Evolutionary conservation across 345 rosid genomes (phyloP).

Genomic region (Erodium maritimum): DNA sequence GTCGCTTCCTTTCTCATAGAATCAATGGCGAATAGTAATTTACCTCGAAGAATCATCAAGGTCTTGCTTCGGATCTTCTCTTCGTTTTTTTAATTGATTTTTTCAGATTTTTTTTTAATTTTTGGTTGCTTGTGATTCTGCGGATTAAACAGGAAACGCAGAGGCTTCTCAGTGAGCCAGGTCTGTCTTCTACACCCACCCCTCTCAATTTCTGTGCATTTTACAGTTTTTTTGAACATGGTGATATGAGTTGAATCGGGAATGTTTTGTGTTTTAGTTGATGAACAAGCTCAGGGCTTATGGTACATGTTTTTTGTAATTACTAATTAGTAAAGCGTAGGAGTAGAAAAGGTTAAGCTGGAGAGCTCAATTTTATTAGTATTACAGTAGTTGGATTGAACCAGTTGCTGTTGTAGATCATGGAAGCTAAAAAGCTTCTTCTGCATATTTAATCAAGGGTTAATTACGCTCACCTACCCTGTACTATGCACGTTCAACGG

Average conservation of each 20-base stretch:
- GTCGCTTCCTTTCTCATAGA: neutral
- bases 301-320: no score
- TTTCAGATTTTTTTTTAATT: no score
- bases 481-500: no score
- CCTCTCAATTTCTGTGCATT: neutral
- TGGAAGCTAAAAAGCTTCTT: no score
- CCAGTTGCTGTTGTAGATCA: no score
- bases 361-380: neutral
- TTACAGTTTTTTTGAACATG: neutral
- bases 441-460: neutral
- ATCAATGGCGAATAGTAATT: neutral
- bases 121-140: neutral
- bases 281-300: neutral
- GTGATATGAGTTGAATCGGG: neutral
- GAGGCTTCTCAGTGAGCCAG: neutral
- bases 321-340: no score
- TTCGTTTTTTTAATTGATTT: no score
- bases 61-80: neutral
- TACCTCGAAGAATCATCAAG: neutral
- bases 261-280: neutral
- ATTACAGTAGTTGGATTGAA: neutral
- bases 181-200: neutral
- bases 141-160: neutral
- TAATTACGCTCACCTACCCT: no score
- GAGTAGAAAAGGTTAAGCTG: no score